Evolutionary conservation across 2,329 filamentous ascomycete genomes (phyloP).

Genomic region (Berkeleyomyces basicola): DNA sequence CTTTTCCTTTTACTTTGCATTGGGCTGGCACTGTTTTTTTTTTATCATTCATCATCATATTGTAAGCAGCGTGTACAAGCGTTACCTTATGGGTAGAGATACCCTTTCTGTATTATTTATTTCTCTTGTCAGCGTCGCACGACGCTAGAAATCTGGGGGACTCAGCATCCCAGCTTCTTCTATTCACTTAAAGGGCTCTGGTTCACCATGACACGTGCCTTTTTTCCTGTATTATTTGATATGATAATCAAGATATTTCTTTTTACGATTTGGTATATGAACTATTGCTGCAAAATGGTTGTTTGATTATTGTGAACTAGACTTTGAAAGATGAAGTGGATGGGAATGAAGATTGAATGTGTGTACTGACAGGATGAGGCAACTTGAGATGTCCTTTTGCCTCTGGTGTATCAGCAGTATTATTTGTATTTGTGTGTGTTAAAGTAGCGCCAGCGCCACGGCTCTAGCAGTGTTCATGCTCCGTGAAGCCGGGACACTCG

Average conservation of each 20-base stretch:
- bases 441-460: neutral
- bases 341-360: too few species aligned
- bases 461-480: conserved; percentile 16
- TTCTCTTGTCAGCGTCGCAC: too few species aligned
- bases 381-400: too few species aligned
- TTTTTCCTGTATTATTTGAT: conserved; percentile 3
- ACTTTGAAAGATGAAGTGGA: neutral
- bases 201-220: neutral
- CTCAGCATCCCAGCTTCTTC: conserved; percentile 1
- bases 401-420: neutral
- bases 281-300: neutral
- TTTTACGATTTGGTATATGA: neutral
- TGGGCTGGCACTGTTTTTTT: neutral
- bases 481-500: conserved; percentile 27
- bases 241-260: neutral
- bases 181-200: neutral
- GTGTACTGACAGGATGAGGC: too few species aligned
- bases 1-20: neutral
- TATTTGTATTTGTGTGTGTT: neutral
- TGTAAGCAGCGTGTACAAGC: too few species aligned
- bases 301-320: neutral
- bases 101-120: too few species aligned
- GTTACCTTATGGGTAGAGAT: too few species aligned
- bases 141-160: neutral
- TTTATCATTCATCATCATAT: neutral